Evolutionary conservation across 768 basidiomycete species (phyloP).

Genomic region (Hemileccinum rubropunctum): DNA sequence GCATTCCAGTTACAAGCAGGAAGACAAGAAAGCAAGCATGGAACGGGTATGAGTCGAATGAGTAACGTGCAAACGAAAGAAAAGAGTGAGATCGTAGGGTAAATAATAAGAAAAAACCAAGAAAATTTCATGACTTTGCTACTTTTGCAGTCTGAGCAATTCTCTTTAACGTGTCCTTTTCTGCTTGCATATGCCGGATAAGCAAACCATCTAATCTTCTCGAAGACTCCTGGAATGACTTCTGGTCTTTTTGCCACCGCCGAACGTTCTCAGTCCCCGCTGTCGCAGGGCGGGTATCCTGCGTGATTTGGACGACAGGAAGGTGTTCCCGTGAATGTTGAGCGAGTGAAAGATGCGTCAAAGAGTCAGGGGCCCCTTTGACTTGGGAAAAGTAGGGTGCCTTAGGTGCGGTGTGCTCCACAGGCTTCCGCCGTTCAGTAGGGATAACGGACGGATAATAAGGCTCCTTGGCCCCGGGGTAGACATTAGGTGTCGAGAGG

Average conservation of each 20-base stretch:
- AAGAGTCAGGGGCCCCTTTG: conserved; percentile 32
- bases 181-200: conserved; percentile 77
- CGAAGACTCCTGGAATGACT: conserved; percentile 52
- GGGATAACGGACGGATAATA: conserved; percentile 32
- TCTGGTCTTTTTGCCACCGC: conserved; percentile 31
- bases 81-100: conserved; percentile 13
- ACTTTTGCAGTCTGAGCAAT: conserved; percentile 55
- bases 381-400: conserved; percentile 48
- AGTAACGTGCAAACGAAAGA: conserved; percentile 11
- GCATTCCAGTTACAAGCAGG: conserved; percentile 26
- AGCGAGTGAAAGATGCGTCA: conserved; percentile 31
- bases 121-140: conserved; percentile 23
- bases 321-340: conserved; percentile 45
- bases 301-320: conserved; percentile 12
- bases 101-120: conserved; percentile 1
- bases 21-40: conserved; percentile 16
- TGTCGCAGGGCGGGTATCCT: conserved; percentile 14
- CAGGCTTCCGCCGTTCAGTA: conserved; percentile 44
- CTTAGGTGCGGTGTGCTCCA: conserved; percentile 48
- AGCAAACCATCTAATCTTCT: conserved; percentile 76
- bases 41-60: conserved; percentile 27
- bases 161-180: conserved; percentile 74
- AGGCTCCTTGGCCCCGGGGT: conserved; percentile 38
- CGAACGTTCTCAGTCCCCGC: conserved; percentile 23
- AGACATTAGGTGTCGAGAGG: conserved; percentile 65